phyloP scores from a whole-genome alignment of 768 basidiomycete species.

The Psilocybe sp. region DNA sequence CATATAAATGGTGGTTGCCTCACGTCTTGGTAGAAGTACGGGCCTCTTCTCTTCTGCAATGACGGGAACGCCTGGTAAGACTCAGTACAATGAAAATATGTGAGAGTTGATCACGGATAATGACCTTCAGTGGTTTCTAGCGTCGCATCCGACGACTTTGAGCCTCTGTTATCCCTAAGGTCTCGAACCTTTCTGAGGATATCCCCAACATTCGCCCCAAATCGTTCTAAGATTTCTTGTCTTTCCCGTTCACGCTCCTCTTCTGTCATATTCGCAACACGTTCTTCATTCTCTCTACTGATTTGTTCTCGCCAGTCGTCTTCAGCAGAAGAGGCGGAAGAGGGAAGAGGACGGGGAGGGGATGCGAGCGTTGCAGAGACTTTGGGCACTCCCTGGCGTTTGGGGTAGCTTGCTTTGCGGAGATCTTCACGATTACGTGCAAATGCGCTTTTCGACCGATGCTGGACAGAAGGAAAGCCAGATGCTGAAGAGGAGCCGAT shows the following conservation, averaged over 20 bases:
- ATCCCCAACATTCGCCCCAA: conserved; percentile 66
- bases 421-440: conserved; percentile 42
- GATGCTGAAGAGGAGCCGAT: conserved; percentile 28
- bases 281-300: conserved; percentile 62
- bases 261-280: conserved; percentile 65
- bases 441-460: conserved; percentile 66
- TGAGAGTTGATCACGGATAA: background rate
- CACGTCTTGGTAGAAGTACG: conserved; percentile 16
- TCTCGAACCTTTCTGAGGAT: conserved; percentile 55
- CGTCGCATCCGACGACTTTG: too few species aligned
- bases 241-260: conserved; percentile 68
- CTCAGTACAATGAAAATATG: background rate
- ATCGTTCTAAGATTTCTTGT: conserved; percentile 63
- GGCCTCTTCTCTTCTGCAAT: conserved; percentile 17
- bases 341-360: background rate
- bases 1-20: background rate
- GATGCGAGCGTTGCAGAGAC: conserved; percentile 5
- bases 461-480: conserved; percentile 64
- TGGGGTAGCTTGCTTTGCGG: conserved; percentile 18
- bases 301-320: conserved; percentile 55
- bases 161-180: conserved; percentile 33
- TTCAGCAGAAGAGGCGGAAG: conserved; percentile 7
- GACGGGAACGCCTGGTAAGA: conserved; percentile 16
- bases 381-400: conserved; percentile 26
- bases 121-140: conserved; percentile 4